phyloP scores from a whole-genome alignment of 371 early-diverging fungal species.

The Syncephalastrum sp. region DNA sequence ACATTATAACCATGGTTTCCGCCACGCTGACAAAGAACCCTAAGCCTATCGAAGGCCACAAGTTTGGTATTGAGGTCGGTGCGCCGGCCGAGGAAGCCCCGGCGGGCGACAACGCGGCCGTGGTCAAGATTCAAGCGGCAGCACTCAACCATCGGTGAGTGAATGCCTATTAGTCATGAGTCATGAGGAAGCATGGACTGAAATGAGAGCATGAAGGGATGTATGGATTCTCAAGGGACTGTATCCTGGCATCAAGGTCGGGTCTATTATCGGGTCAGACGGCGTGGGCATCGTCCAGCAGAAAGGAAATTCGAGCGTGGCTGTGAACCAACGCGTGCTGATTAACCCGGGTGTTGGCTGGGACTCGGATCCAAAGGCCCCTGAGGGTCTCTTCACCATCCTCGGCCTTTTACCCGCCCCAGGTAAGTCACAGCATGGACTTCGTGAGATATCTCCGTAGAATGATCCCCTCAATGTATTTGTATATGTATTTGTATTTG shows the following conservation, averaged over 20 bases:
- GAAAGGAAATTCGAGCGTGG: conserved; percentile 5
- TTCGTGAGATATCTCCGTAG: background rate
- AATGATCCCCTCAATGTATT: background rate
- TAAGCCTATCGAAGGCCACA: conserved; percentile 8
- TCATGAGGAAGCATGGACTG: background rate
- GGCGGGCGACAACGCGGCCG: conserved; percentile 30
- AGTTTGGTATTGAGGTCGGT: conserved; percentile 26
- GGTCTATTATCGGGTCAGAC: conserved; percentile 61
- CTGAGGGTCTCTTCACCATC: conserved; percentile 59
- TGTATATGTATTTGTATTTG: background rate
- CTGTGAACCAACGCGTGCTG: conserved; percentile 47
- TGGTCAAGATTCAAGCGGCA: conserved; percentile 62
- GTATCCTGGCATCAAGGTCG: conserved; percentile 41
- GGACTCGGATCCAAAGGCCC: conserved; percentile 56
- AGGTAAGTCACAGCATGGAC: conserved; percentile 23
- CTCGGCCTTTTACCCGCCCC: conserved; percentile 56
- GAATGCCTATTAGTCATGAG: background rate
- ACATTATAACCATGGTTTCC: conserved; percentile 11
- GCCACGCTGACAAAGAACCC: conserved; percentile 13
- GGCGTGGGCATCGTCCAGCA: conserved; percentile 52
- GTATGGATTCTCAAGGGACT: conserved; percentile 62
- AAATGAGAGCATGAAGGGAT: conserved; percentile 27
- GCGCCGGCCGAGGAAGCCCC: conserved; percentile 5
- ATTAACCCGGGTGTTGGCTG: conserved; percentile 61
- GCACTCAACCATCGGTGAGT: conserved; percentile 65